Evolutionary conservation across 148 eudicot species (phyloP).

Genomic region (Oxyria digyna): DNA sequence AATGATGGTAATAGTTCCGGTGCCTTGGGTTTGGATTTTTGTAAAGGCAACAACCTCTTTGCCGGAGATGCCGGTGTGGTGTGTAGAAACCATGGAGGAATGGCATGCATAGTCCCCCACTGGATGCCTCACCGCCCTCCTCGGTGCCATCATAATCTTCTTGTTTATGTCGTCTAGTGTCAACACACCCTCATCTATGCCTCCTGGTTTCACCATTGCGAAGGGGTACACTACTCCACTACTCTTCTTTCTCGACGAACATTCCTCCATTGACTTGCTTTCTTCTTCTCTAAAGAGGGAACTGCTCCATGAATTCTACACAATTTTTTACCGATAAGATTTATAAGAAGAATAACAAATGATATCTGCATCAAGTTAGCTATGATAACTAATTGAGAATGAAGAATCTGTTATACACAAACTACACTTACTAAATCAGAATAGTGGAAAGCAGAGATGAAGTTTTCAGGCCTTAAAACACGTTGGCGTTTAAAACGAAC

Average conservation of each 20-base stretch:
- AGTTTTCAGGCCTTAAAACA: neutral
- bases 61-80: constrained; percentile 50
- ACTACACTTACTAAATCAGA: neutral
- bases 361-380: neutral
- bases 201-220: constrained; percentile 48
- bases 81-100: constrained; percentile 24
- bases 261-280: neutral
- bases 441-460: neutral
- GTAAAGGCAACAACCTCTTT: constrained; percentile 50
- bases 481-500: constrained; percentile 27
- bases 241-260: neutral
- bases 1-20: constrained; percentile 50
- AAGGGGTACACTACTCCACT: constrained; percentile 47
- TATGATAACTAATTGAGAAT: neutral
- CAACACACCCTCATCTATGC: constrained; percentile 34
- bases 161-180: constrained; percentile 48
- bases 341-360: neutral
- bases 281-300: neutral
- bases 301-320: neutral
- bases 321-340: neutral
- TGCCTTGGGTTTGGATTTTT: constrained; percentile 44
- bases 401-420: neutral
- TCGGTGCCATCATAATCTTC: constrained; percentile 47
- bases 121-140: constrained; percentile 51
- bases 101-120: constrained; percentile 56